These are phyloP conservation scores for Reticulascus tulasneorum DNA, from an alignment of 2,329 filamentous ascomycete genomes.

Conservation along the genomic window DNA sequence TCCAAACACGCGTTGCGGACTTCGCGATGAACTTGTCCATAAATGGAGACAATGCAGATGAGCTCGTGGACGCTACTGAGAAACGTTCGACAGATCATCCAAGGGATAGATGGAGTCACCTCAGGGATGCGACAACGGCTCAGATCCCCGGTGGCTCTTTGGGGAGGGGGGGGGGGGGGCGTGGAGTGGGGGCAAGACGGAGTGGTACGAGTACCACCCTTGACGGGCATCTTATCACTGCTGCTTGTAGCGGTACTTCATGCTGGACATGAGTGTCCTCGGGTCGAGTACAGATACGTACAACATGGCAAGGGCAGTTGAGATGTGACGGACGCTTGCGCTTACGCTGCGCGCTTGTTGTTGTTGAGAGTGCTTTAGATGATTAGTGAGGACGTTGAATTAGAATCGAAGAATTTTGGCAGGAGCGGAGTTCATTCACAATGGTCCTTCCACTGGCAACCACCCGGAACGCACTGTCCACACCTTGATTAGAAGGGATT, in stretches of 20 bases:
- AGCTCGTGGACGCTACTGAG: not conserved
- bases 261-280: no score
- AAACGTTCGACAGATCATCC: not conserved
- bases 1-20: not conserved
- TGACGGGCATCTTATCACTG: no score
- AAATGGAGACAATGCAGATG: not conserved
- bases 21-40: not conserved
- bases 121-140: no score
- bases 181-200: no score
- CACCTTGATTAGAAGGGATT: slow-evolving; percentile 8
- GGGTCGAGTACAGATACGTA: no score
- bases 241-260: not conserved
- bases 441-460: no score
- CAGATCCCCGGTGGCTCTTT: no score
- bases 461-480: slow-evolving; percentile 14
- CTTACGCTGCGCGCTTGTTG: slow-evolving; percentile 7
- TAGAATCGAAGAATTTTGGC: slow-evolving; percentile 8
- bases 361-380: slow-evolving; percentile 4
- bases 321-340: not conserved
- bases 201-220: no score
- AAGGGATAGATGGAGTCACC: not conserved
- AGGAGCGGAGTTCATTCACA: slow-evolving; percentile 9
- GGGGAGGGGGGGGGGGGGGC: no score
- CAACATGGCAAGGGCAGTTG: not conserved
- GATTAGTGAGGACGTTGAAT: slow-evolving; percentile 5